Percentiles rank a stretch among this genome's conserved stretches.
Conservation (phyloP, 2,329 filamentous ascomycete species). For the Xenoacremonium recifei region DNA sequence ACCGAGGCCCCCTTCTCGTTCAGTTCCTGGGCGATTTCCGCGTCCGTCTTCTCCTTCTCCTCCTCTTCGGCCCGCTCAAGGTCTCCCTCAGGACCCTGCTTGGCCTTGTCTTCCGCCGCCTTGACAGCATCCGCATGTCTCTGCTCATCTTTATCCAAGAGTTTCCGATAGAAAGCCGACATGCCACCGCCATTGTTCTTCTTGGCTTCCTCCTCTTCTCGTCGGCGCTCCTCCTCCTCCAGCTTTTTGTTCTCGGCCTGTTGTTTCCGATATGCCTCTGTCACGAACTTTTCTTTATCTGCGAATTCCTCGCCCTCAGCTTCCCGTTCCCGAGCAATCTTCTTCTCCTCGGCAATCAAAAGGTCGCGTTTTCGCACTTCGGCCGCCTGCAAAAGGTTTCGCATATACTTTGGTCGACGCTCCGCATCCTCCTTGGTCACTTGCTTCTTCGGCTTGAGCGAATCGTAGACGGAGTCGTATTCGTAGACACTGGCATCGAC, state of each 20-base stretch:
- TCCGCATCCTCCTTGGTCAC: constrained; percentile 53
- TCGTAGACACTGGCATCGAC: constrained; percentile 78
- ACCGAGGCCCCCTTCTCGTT: constrained; percentile 61
- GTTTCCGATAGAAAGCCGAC: constrained; percentile 73
- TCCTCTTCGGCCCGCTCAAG: constrained; percentile 41
- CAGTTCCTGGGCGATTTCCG: constrained; percentile 65
- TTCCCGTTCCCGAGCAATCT: constrained; percentile 73
- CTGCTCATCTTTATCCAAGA: constrained; percentile 69
- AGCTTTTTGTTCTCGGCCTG: constrained; percentile 70
- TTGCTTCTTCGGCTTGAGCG: constrained; percentile 65
- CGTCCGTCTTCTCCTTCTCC: constrained; percentile 57
- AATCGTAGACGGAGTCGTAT: constrained; percentile 81
- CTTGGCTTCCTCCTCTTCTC: constrained; percentile 63
- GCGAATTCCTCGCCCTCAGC: constrained; percentile 78
- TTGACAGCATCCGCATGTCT: constrained; percentile 68
- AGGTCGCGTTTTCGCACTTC: constrained; percentile 76
- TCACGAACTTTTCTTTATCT: constrained; percentile 85
- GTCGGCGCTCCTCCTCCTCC: constrained; percentile 68
- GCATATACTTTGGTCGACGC: constrained; percentile 76
- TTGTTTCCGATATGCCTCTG: constrained; percentile 77
- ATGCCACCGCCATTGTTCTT: constrained; percentile 67
- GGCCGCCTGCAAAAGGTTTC: constrained; percentile 68
- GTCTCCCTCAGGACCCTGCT: constrained; percentile 34
- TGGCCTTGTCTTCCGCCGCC: constrained; percentile 58
- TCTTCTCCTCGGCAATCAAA: constrained; percentile 76